phyloP scores from a whole-genome alignment of 2,329 filamentous ascomycete species.

The Cryphonectria japonica region DNA sequence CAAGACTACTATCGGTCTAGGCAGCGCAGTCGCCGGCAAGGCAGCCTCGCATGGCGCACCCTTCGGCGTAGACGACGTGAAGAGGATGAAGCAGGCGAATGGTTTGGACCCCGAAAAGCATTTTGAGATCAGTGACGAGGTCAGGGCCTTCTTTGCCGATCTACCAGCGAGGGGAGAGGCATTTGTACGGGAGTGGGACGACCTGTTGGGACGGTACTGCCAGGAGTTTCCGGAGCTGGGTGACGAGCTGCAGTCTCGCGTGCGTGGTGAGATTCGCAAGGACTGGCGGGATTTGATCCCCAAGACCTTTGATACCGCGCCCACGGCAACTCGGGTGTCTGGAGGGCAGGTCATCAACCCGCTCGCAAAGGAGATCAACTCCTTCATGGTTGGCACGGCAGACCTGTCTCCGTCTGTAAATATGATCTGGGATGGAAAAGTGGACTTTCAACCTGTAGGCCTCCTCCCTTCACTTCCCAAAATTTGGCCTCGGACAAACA shows the following conservation, averaged over 20 bases:
- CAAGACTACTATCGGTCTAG: constrained; percentile 58
- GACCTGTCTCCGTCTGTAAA: constrained; percentile 52
- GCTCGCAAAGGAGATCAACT: constrained; percentile 44
- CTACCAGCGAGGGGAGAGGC: constrained; percentile 49
- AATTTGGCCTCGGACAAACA: no score
- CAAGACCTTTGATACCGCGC: constrained; percentile 49
- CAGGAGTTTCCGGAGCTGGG: constrained; percentile 34
- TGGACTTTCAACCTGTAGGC: constrained; percentile 54
- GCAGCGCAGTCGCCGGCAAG: constrained; percentile 49
- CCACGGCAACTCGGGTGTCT: constrained; percentile 53
- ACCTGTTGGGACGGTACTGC: constrained; percentile 35
- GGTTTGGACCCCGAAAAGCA: constrained; percentile 53
- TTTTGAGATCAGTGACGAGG: constrained; percentile 50
- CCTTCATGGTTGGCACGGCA: constrained; percentile 52
- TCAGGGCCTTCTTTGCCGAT: constrained; percentile 57
- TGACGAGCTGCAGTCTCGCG: constrained; percentile 50
- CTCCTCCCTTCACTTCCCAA: background rate
- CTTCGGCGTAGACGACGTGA: constrained; percentile 56
- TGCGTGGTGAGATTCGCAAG: constrained; percentile 50
- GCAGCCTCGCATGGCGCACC: constrained; percentile 62
- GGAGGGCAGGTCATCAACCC: constrained; percentile 54
- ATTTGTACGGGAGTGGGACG: constrained; percentile 53
- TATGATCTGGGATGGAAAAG: constrained; percentile 54
- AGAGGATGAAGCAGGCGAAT: constrained; percentile 55
- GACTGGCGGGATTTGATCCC: constrained; percentile 58